Percentiles rank a stretch among this genome's conserved stretches.
phyloP scores from a whole-genome alignment of 1,139 yeast species.

The Kodamaea sp. region DNA sequence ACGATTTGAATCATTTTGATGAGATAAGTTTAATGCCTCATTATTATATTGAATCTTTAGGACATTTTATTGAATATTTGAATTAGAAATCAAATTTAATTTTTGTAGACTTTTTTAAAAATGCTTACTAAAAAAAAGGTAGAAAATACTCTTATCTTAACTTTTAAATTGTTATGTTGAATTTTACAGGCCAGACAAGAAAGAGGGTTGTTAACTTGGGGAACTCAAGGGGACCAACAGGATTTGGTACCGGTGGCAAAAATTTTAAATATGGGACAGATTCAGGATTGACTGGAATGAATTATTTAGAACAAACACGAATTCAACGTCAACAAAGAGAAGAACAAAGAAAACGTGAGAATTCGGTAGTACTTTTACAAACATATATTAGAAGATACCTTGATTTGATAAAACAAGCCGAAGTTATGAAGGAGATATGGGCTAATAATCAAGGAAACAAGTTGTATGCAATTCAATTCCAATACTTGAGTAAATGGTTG shows the following conservation, averaged over 20 bases:
- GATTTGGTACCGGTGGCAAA: background rate
- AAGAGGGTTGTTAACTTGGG: constrained; percentile 76
- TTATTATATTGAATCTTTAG: constrained; percentile 31
- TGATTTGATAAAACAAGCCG: constrained; percentile 20
- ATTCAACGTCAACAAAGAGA: constrained; percentile 68
- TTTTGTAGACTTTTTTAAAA: background rate
- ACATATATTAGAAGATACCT: constrained; percentile 36
- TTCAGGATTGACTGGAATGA: constrained; percentile 23
- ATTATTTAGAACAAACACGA: constrained; percentile 57
- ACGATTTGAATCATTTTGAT: constrained; percentile 22
- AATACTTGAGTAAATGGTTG: constrained; percentile 17
- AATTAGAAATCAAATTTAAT: background rate
- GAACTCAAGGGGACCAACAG: constrained; percentile 24
- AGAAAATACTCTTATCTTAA: background rate
- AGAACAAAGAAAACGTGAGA: constrained; percentile 43
- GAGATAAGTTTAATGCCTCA: constrained; percentile 26
- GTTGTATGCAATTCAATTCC: constrained; percentile 14
- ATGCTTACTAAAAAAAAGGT: background rate
- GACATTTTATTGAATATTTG: constrained; percentile 20
- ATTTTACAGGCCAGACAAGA: constrained; percentile 64
- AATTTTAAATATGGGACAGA: constrained; percentile 22
- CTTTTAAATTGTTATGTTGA: constrained; percentile 30
- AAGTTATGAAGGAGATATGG: constrained; percentile 9
- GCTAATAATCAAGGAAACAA: constrained; percentile 12
- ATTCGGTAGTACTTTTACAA: constrained; percentile 53